These are phyloP conservation scores for Sphenostylis stenocarpa DNA, from an alignment of 306 rosid species.

Conservation along the genomic window DNA sequence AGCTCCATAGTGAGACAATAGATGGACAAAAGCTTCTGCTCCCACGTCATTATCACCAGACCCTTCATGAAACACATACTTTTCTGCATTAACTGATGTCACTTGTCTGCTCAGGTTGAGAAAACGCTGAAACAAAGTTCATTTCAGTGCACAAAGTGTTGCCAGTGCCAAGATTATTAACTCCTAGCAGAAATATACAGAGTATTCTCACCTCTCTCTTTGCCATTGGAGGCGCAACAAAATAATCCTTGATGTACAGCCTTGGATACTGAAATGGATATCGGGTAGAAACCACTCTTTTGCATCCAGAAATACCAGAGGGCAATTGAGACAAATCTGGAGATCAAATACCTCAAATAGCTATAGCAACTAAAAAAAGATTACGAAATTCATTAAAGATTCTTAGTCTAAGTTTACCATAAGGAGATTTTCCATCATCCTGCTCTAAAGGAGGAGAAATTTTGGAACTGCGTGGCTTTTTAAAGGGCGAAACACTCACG, in stretches of 20 bases:
- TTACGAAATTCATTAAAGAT: not conserved
- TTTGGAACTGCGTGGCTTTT: constrained; percentile 72
- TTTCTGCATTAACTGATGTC: constrained; percentile 61
- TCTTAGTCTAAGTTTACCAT: constrained; percentile 46
- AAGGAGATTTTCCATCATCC: constrained; percentile 38
- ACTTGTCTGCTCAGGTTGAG: constrained; percentile 48
- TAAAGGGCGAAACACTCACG: constrained; percentile 66
- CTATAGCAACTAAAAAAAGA: constrained; percentile 27
- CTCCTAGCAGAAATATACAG: constrained; percentile 23
- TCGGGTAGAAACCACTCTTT: constrained; percentile 59
- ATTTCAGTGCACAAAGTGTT: constrained; percentile 34
- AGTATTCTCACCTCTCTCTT: constrained; percentile 50
- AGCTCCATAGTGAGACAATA: constrained; percentile 66
- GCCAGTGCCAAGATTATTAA: constrained; percentile 37
- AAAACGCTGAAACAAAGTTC: constrained; percentile 46
- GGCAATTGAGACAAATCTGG: constrained; percentile 61
- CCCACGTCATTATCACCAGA: constrained; percentile 54
- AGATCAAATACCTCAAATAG: constrained; percentile 35
- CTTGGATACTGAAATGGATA: constrained; percentile 64
- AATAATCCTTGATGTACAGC: constrained; percentile 62
- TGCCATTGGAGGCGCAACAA: constrained; percentile 43
- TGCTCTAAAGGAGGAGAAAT: constrained; percentile 49
- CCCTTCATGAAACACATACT: constrained; percentile 51
- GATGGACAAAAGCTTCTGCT: constrained; percentile 65
- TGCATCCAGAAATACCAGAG: constrained; percentile 49